Conservation (phyloP, 2,329 filamentous ascomycete genomes). For the Claviceps sp. region DNA sequence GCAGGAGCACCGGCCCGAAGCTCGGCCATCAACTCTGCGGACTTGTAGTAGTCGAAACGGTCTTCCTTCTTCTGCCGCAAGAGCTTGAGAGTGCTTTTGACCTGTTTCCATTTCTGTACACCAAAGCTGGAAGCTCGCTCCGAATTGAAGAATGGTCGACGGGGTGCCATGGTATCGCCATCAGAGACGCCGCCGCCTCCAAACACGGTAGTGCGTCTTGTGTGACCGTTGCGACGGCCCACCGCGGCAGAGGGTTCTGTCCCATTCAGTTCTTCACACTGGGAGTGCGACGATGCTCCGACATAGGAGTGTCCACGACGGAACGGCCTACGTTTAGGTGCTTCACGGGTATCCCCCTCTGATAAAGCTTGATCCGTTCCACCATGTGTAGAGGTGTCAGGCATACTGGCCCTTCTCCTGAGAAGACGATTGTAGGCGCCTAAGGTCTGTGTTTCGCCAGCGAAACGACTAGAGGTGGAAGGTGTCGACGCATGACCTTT, state of each 20-base stretch:
- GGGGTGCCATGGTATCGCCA: slow-evolving; percentile 43
- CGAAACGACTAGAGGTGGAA: slow-evolving; percentile 42
- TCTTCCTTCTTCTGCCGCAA: slow-evolving; percentile 75
- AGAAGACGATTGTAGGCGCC: slow-evolving; percentile 35
- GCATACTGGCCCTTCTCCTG: slow-evolving; percentile 51
- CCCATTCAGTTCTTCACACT: slow-evolving; percentile 37
- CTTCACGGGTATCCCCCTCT: slow-evolving; percentile 60
- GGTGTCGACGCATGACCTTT: slow-evolving; percentile 49
- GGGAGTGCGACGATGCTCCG: slow-evolving; percentile 29
- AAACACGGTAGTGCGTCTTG: slow-evolving; percentile 53
- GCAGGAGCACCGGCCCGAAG: slow-evolving; percentile 84
- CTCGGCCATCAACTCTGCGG: slow-evolving; percentile 91
- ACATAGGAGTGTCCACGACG: slow-evolving; percentile 48
- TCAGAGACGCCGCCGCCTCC: slow-evolving; percentile 52
- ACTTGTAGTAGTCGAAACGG: slow-evolving; percentile 85
- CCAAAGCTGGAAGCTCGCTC: slow-evolving; percentile 61
- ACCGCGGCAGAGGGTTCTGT: slow-evolving; percentile 32
- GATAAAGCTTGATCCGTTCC: slow-evolving; percentile 51
- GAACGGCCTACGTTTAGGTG: slow-evolving; percentile 34
- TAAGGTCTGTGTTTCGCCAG: slow-evolving; percentile 27
- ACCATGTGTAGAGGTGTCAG: slow-evolving; percentile 34
- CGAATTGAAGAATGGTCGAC: slow-evolving; percentile 43
- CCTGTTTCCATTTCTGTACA: slow-evolving; percentile 79
- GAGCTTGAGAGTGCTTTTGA: slow-evolving; percentile 77
- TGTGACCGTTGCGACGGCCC: slow-evolving; percentile 45